Evolutionary conservation across 192 early-diverging fungal species (phyloP).

Genomic region (Allomyces macrogynus): DNA sequence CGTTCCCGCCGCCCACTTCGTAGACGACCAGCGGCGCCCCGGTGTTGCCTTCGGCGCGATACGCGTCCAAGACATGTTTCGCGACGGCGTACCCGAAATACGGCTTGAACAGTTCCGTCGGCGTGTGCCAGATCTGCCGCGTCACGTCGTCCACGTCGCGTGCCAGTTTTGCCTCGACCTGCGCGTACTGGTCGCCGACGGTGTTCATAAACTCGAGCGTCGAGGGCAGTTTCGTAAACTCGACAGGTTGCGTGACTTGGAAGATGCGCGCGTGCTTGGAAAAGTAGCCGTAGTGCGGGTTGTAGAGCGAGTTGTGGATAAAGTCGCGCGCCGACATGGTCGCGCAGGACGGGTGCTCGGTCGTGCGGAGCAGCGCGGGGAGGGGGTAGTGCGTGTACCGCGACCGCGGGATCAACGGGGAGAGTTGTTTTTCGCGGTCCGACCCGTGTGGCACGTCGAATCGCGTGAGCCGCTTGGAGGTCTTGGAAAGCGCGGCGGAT

Average conservation of each 20-base stretch:
- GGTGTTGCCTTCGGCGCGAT: slow-evolving; percentile 23
- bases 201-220: slow-evolving; percentile 50
- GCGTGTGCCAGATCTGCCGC: slow-evolving; percentile 94
- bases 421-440: not conserved
- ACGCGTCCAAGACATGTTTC: slow-evolving; percentile 44
- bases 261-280: slow-evolving; percentile 77
- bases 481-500: too few species aligned
- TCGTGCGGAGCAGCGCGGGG: not conserved
- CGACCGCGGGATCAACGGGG: not conserved
- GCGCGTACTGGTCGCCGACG: slow-evolving; percentile 54
- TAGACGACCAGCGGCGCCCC: slow-evolving; percentile 56
- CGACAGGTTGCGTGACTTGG: slow-evolving; percentile 36
- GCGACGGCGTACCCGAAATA: slow-evolving; percentile 48
- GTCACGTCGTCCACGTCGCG: slow-evolving; percentile 27
- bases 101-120: slow-evolving; percentile 86
- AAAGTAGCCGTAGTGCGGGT: slow-evolving; percentile 94
- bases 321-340: slow-evolving; percentile 71
- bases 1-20: slow-evolving; percentile 93
- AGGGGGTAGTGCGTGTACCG: not conserved
- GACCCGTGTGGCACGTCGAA: not conserved
- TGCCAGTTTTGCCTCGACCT: slow-evolving; percentile 57
- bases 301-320: slow-evolving; percentile 88
- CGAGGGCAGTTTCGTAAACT: slow-evolving; percentile 42
- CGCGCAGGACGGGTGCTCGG: slow-evolving; percentile 24
- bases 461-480: not conserved